Base-by-base conservation (phyloP, 805 yeast genomes). In the Starmera caribaea region DNA sequence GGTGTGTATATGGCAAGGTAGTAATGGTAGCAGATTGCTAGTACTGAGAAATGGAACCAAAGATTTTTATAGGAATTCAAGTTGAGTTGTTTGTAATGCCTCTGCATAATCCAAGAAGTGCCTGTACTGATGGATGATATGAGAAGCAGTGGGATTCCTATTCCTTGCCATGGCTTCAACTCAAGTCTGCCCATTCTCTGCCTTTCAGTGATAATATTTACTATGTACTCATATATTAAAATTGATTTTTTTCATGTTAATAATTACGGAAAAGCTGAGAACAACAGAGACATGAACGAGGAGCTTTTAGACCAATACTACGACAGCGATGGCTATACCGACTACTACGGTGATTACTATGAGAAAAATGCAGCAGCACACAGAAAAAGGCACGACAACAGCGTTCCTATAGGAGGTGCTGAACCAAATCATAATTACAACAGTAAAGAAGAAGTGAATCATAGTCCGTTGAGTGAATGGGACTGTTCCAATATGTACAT, bases 1-100 rank as follows among this genome's bases (percentile, higher is more conserved):
- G 66, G 61, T 4, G 64, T 69, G 16, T 49, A 50, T 2, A 88
- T 78, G 2, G 97, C 97, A 24, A 81, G 50, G 36, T 34, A 7
- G 28, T 34, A 34, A 32, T 34, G 8, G 7, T 29, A 27, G 10
- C n/a, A 16, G 30, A 26, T 17, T 28, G n/a, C 29, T 13, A 10
- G 15, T 5, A 10, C 15, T 8, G 24, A n/a, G 30, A n/a, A 12
- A 14, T 8, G 8, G 17, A 35, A n/a, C 12, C 16, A 36, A 16
- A 21, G 15, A 16, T 5, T 42, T 51, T 30, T 37, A 50, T 52
- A 12, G 48, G 50, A 16, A 49, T 39, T 3, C 54, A 21, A 21
- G 8, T 21, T 2, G 8, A 21, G 26, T 5, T 21, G 9, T 21
- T 21, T 21, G 26, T 21, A 21, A 21, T 21, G 26, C 8, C 26